Evolutionary conservation across 2,329 filamentous ascomycete genomes (phyloP).

Genomic region (Mariannaea elegans): DNA sequence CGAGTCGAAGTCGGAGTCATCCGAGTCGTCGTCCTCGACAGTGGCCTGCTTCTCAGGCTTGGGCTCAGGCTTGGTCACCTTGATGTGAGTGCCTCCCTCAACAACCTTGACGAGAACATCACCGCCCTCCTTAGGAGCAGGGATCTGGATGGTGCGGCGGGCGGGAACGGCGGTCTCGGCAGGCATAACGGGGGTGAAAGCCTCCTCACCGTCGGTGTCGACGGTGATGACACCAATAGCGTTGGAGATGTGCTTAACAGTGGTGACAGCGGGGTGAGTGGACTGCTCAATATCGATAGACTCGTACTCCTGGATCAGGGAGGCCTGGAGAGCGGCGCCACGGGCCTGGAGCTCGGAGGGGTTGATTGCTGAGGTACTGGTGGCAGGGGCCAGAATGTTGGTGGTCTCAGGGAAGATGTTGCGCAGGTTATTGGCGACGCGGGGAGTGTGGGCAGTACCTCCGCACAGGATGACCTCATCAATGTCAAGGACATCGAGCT

Average conservation of each 20-base stretch:
- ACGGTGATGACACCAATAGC: conserved; percentile 86
- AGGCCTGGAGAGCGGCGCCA: conserved; percentile 95
- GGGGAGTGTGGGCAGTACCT: conserved; percentile 91
- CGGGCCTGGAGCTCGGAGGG: conserved; percentile 89
- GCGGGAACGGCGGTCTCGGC: conserved; percentile 91
- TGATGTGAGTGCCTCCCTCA: conserved; percentile 91
- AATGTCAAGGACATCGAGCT: conserved; percentile 89
- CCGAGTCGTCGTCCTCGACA: conserved; percentile 72
- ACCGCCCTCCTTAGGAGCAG: conserved; percentile 80
- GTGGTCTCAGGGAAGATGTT: conserved; percentile 84
- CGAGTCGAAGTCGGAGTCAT: conserved; percentile 67
- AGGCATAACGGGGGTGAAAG: conserved; percentile 83
- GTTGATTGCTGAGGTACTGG: conserved; percentile 81
- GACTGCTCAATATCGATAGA: conserved; percentile 93
- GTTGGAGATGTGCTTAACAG: conserved; percentile 87
- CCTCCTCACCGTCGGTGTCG: conserved; percentile 66
- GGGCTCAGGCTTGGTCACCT: conserved; percentile 87
- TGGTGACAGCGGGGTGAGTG: conserved; percentile 93
- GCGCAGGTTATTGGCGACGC: conserved; percentile 83
- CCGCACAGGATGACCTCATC: conserved; percentile 95
- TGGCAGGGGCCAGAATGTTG: conserved; percentile 82
- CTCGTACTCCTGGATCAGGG: conserved; percentile 93
- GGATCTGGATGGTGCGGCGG: conserved; percentile 82
- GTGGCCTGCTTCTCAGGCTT: conserved; percentile 75
- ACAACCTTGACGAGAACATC: conserved; percentile 88